phyloP scores from a whole-genome alignment of 371 early-diverging fungal genomes.

The Fennellomyces sp. region DNA sequence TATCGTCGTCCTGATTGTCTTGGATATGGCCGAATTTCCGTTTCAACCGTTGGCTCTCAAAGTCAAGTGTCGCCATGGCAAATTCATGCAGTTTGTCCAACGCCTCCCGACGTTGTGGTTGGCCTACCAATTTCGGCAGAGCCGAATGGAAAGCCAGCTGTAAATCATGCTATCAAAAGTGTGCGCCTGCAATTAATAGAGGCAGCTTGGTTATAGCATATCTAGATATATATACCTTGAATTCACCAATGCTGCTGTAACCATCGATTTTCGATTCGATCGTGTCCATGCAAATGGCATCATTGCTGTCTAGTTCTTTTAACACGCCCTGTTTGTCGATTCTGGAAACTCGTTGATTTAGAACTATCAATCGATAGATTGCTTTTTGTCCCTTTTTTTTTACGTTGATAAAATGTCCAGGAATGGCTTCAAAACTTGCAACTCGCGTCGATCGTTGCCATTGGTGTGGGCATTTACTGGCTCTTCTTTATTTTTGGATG shows the following conservation, averaged over 20 bases:
- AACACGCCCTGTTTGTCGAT: neutral
- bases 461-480: too few species aligned
- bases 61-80: constrained; percentile 10
- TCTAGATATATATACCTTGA: neutral
- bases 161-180: constrained; percentile 11
- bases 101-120: neutral
- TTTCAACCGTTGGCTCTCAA: constrained; percentile 13
- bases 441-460: neutral
- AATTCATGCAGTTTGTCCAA: constrained; percentile 8
- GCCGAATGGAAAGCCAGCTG: constrained; percentile 8
- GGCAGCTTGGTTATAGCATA: neutral
- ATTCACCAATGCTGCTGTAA: constrained; percentile 5
- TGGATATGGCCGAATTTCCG: neutral
- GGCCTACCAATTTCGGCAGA: constrained; percentile 2
- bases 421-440: neutral
- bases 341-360: too few species aligned
- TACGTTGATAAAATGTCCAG: neutral
- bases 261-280: constrained; percentile 9
- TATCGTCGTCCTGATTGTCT: neutral
- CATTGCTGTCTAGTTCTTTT: neutral
- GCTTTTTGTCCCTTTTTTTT: neutral
- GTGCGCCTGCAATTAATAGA: neutral
- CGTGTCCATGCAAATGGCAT: neutral
- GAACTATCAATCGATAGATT: neutral
- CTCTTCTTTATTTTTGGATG: too few species aligned